phyloP scores from a whole-genome alignment of 768 basidiomycete genomes.

The Tulasnella sp. region DNA sequence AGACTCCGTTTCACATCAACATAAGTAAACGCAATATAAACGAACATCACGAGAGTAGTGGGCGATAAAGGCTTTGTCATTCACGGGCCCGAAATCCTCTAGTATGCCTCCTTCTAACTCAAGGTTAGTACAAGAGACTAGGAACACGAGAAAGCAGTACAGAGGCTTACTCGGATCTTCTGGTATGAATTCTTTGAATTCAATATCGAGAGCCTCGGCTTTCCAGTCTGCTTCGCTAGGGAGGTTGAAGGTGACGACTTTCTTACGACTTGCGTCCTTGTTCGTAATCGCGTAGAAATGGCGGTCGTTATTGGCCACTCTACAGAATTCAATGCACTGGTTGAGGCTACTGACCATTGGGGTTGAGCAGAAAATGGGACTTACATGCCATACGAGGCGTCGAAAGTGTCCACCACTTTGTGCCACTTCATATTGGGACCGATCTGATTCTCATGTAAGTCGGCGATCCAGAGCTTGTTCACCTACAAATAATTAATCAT shows the following conservation, averaged over 20 bases:
- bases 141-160: constrained; percentile 27
- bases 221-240: constrained; percentile 20
- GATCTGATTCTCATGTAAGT: constrained; percentile 49
- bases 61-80: constrained; percentile 46
- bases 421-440: constrained; percentile 59
- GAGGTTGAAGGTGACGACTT: constrained; percentile 54
- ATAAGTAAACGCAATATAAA: background rate
- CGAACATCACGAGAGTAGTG: constrained; percentile 65
- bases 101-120: background rate
- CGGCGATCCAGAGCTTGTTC: constrained; percentile 65
- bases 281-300: constrained; percentile 58
- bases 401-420: constrained; percentile 59
- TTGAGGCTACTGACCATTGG: background rate
- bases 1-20: background rate
- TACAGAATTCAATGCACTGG: constrained; percentile 23
- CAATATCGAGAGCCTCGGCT: constrained; percentile 31
- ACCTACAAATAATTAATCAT: constrained; percentile 34
- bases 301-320: constrained; percentile 54
- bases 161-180: constrained; percentile 53
- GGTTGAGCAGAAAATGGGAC: constrained; percentile 22
- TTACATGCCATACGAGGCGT: constrained; percentile 54
- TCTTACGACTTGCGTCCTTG: constrained; percentile 52
- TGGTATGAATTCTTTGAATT: constrained; percentile 51
- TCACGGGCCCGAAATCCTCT: constrained; percentile 32
- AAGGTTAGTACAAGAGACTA: too few relatives aligned